Evolutionary conservation across 2,329 filamentous ascomycete species (phyloP), one percentile per base, ranked within the genome.

Genomic region (Trichophaea hybrida): DNA sequence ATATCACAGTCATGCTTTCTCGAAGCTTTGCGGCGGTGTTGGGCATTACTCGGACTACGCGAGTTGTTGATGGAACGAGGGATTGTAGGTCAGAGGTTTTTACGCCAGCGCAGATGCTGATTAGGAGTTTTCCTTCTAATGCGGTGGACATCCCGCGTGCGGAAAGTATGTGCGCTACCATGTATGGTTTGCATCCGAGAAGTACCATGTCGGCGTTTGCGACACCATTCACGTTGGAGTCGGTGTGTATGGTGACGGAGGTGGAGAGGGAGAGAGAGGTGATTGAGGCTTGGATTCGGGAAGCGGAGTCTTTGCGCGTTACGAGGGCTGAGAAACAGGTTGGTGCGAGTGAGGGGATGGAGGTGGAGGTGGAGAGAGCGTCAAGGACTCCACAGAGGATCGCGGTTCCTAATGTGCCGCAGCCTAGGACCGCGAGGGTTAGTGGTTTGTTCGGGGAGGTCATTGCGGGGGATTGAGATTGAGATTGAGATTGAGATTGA

Each of bases 341-440:
- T 6, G 88, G 88, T 38, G 88, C 78, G 50, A 72, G 71, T 58
- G 73, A 70, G 58, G 66, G 60, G 43, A 67, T 59, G 53, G 73
- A 71, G 59, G 72, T 69, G 61, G 65, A 48, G 58, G 71, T 69
- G 48, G 72, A 71, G 49, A 93, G 78, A 8, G 85, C 86, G 61
- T 80, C 76, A 67, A 94, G 79, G 69, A 95, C 84, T 64, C 88
- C 88, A 58, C 80, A 83, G 59, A 94, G 80, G 67, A 94, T 90
- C 60, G 87, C 87, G 62, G 87, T 86, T 61, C 88, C 88, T 81
- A 94, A 86, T 57, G 83, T 90, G 65, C 87, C 88, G 72, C 86
- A 93, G 68, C 88, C 88, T 60, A 94, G 77, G 63, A 93, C 81
- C 63, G 87, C 81, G 74, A 94, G 78, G 67, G 77, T 75, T 34